phyloP scores from a whole-genome alignment of 768 basidiomycete genomes.

The Pleurotus citrinopileatus region DNA sequence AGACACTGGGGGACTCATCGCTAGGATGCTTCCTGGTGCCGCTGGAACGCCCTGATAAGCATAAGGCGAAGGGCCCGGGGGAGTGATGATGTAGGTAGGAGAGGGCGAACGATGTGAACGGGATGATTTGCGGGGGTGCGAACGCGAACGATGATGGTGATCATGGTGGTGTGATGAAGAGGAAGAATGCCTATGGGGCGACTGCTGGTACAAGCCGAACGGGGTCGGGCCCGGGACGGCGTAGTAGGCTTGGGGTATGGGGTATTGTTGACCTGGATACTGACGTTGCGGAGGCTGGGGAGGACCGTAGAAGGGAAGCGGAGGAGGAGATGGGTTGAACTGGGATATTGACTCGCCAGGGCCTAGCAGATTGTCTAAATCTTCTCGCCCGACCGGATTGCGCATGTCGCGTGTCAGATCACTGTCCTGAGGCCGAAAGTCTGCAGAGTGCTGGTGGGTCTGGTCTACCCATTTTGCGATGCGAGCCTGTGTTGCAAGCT shows the following conservation, averaged over 20 bases:
- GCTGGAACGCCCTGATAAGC: not conserved
- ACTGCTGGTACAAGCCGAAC: conserved; percentile 21
- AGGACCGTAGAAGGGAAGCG: not conserved
- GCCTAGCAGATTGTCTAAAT: not conserved
- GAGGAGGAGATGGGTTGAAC: not conserved
- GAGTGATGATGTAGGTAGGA: not conserved
- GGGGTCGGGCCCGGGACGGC: not conserved
- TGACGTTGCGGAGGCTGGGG: not conserved
- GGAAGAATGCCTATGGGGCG: conserved; percentile 15
- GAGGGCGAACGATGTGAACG: not conserved
- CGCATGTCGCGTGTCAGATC: conserved; percentile 11
- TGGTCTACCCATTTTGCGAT: conserved; percentile 50
- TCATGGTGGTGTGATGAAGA: not conserved
- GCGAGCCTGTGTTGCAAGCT: conserved; percentile 42
- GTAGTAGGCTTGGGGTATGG: not conserved
- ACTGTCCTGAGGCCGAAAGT: conserved; percentile 20
- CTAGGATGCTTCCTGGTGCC: not conserved
- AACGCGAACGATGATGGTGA: not conserved
- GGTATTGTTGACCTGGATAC: not conserved
- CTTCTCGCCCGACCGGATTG: conserved; percentile 2
- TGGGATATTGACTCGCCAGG: not conserved
- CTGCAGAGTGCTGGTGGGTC: conserved; percentile 35
- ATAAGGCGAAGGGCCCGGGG: not conserved
- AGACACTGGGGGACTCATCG: not conserved
- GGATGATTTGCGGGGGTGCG: not conserved